Evolutionary conservation across 2,329 filamentous ascomycete species (phyloP), one percentile per base, ranked within the genome.

Genomic region (Colletotrichum spaethianum): DNA sequence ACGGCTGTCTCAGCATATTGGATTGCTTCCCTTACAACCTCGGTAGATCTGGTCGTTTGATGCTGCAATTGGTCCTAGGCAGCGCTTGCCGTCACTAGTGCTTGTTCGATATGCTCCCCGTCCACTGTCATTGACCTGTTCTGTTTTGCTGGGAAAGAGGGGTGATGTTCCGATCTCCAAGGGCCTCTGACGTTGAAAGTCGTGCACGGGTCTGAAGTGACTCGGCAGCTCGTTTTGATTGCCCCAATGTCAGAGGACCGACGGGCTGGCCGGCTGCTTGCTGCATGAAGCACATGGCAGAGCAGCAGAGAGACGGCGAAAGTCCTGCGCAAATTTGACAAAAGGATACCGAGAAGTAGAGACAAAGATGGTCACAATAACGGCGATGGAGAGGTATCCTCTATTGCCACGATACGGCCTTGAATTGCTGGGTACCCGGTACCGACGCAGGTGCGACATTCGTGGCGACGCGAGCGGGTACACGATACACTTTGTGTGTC

Each of bases 1-100:
- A 31, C 67, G 48, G 67, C 55, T 44, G 53, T 66, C 67, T 52
- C 53, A 59, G 38, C 59, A 66, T 20, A 14, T 31, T 50, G n/a
- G 16, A 55, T 7, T 60, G 40, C 55, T 23, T 55, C 62, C 40
- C 62, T 52, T 53, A n/a, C n/a, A 26, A 23, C 50, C 36, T 57
- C 63, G 44, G 50, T 12, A 57, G 23, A 23, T 67, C 44, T 55
- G 42, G 20, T n/a, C n/a, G 38, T 46, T 48, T 52, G 28, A 53
- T 46, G 12, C 20, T 42, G 44, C 23, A 28, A 70, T 67, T 66
- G 36, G 46, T 20, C 31, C 26, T 28, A 44, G 28, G 23, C 53
- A 60, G 53, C 62, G 61, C 62, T 26, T 53, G 38, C 28, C 56
- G 48, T n/a, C 53, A 31, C 28, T 46, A 20, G 3, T n/a, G 7